Evolutionary conservation across 495 filamentous ascomycete species (phyloP).

Genomic region (Peziza echinospora): DNA sequence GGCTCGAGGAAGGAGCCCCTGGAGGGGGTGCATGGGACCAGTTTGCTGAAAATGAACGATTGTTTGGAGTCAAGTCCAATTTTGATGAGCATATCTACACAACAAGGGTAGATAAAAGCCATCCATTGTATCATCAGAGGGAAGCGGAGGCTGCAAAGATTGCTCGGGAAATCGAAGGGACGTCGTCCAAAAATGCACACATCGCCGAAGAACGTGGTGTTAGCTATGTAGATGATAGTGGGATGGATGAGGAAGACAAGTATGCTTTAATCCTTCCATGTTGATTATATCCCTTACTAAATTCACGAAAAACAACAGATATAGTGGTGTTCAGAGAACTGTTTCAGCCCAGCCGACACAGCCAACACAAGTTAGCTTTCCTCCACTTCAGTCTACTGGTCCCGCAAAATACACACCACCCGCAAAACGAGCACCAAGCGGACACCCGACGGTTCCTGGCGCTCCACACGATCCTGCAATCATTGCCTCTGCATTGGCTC

Average conservation of each 20-base stretch:
- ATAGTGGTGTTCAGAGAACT: slow-evolving; percentile 68
- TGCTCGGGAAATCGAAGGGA: slow-evolving; percentile 68
- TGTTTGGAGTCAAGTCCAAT: slow-evolving; percentile 65
- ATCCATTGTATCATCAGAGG: slow-evolving; percentile 58
- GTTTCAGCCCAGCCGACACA: slow-evolving; percentile 15
- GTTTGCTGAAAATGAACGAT: slow-evolving; percentile 69
- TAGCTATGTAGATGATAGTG: slow-evolving; percentile 36
- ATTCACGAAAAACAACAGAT: too few relatives aligned
- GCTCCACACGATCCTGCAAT: slow-evolving; percentile 63
- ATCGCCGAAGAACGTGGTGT: slow-evolving; percentile 75
- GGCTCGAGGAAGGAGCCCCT: slow-evolving; percentile 25
- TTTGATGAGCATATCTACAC: slow-evolving; percentile 94
- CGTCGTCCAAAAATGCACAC: slow-evolving; percentile 33
- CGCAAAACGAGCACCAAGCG: slow-evolving; percentile 55
- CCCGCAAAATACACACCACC: slow-evolving; percentile 78
- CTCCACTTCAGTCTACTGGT: slow-evolving; percentile 23
- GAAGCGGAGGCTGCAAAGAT: slow-evolving; percentile 58
- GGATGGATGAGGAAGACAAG: slow-evolving; percentile 78
- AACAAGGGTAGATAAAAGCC: slow-evolving; percentile 58
- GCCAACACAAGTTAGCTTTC: slow-evolving; percentile 11
- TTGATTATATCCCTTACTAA: slow-evolving; percentile 20
- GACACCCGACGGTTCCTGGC: slow-evolving; percentile 45
- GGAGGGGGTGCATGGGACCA: slow-evolving; percentile 57
- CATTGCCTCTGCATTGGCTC: slow-evolving; percentile 48
- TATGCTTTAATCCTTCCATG: slow-evolving; percentile 24